A percentile compares a stretch with the other conserved stretches of the same genome.
Evolutionary conservation across 257 asterid genomes (phyloP).

Genomic region (Ehretia macrophylla): DNA sequence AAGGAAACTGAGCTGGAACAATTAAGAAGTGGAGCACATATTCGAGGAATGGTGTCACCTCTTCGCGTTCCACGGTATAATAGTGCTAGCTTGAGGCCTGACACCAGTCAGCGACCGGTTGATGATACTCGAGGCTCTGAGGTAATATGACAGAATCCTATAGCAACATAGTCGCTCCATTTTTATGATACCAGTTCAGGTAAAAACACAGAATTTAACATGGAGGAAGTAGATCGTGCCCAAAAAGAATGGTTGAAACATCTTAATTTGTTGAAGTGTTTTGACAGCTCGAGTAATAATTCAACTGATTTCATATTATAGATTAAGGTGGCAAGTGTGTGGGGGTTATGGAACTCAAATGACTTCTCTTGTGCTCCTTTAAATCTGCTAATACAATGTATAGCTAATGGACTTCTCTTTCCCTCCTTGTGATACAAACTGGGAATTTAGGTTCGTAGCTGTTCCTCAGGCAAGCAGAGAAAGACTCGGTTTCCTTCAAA

Average conservation of each 20-base stretch:
- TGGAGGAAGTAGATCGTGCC: too few species aligned
- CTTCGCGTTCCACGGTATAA: constrained; percentile 48
- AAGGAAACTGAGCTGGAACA: constrained; percentile 82
- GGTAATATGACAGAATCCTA: constrained; percentile 33
- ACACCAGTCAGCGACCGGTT: constrained; percentile 36
- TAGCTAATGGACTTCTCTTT: constrained; percentile 8
- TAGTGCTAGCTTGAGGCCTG: constrained; percentile 49
- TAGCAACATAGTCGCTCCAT: not conserved
- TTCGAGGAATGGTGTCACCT: constrained; percentile 62
- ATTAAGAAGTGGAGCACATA: constrained; percentile 46
- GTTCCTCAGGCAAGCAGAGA: constrained; percentile 76
- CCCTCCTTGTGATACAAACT: constrained; percentile 4
- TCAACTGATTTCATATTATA: too few species aligned
- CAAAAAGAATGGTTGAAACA: too few species aligned
- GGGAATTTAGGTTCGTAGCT: constrained; percentile 57
- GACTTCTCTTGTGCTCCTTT: not conserved
- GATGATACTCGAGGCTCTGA: constrained; percentile 47
- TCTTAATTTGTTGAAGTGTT: too few species aligned
- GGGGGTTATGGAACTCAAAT: too few species aligned
- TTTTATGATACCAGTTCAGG: not conserved
- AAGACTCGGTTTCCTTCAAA: constrained; percentile 62
- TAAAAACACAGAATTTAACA: not conserved
- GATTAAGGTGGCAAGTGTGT: too few species aligned
- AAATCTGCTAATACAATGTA: not conserved
- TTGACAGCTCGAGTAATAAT: too few species aligned